Evolutionary conservation across 352 stramenopile species (phyloP), one percentile per base, ranked within the genome.

Genomic region (Halophytophthora batemanensis): DNA sequence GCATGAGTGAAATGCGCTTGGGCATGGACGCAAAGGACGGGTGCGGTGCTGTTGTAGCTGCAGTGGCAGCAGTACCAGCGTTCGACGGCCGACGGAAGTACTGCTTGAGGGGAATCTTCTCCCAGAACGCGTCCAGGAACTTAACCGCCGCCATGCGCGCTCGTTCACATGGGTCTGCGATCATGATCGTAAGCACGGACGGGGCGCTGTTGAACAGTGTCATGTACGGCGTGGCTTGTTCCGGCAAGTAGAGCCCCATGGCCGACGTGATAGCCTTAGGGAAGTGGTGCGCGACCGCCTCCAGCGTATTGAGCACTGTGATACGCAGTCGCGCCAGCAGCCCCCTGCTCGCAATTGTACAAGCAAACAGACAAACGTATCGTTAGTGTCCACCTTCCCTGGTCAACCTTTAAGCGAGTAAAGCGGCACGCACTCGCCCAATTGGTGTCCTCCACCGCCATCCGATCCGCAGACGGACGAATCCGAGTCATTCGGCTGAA

Each of bases 11-110:
- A 15, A 91, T 82, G 0, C 82, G 74, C 44, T 90, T 90, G 13
- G 82, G 81, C 74, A 89, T 90, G 7, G 78, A 92, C n/a, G 84
- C 77, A 57, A 95, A 93, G 28, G 84, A 82, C 36, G 71, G 84
- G 2, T 82, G 77, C 12, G 84, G 71, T 4, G 66, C 67, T n/a
- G 35, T 49, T 36, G 46, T 33, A 6, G 52, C 35, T 25, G 28
- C 14, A 18, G 31, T 22, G n/a, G 51, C 17, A 5, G 43, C 48
- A n/a, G 33, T 44, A 23, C 72, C 64, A 33, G 66, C 54, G 36
- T 59, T 79, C 3, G 65, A 77, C 15, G 64, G 51, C 40, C 80
- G 75, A 22, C 82, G 75, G 39, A 93, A 90, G 53, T 89, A 93
- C 50, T 87, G 66, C 64, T 90, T 90, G 21, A 93, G 38, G 17